Conservation (phyloP, 2,329 filamentous ascomycete species). For the Scytalidium sp. region DNA sequence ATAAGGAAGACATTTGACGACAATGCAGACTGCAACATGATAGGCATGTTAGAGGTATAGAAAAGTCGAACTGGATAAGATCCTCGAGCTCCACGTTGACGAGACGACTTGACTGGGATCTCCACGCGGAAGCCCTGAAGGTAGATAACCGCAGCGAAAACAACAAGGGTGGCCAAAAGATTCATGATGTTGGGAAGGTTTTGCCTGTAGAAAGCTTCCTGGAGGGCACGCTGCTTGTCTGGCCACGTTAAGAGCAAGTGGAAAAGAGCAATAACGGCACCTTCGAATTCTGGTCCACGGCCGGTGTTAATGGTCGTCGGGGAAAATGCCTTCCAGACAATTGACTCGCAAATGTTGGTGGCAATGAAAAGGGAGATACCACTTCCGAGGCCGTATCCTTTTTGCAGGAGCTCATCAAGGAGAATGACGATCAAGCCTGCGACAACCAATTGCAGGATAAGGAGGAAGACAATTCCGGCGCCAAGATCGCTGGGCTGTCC, state of each 20-base stretch:
- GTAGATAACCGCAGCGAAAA: constrained; percentile 98
- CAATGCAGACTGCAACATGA: constrained; percentile 98
- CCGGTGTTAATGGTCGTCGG: constrained; percentile 99
- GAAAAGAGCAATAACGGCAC: constrained; percentile 95
- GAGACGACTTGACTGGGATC: constrained; percentile 98
- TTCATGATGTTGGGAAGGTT: constrained; percentile 99
- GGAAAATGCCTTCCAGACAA: constrained; percentile 99
- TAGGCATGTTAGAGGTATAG: constrained; percentile 99
- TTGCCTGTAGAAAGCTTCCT: constrained; percentile 99
- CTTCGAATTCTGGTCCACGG: constrained; percentile 98
- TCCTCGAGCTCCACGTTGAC: constrained; percentile 97
- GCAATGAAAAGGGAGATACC: constrained; percentile 99
- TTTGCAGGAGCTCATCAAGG: constrained; percentile 97
- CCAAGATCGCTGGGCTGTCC: constrained; percentile 95
- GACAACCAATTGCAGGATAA: constrained; percentile 96
- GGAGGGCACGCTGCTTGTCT: constrained; percentile 98
- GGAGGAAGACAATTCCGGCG: constrained; percentile 95
- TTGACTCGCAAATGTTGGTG: constrained; percentile 99
- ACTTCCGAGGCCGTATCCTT: constrained; percentile 97
- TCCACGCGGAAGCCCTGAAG: constrained; percentile 99
- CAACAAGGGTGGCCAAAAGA: constrained; percentile 83
- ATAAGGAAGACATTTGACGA: constrained; percentile 99
- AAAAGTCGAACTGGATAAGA: constrained; percentile 98
- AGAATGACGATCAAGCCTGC: constrained; percentile 99
- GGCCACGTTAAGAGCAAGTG: constrained; percentile 98